Evolutionary conservation across 139 green algal genomes (phyloP), one percentile per base, ranked within the genome.

Genomic region (Coelastrella sp.): DNA sequence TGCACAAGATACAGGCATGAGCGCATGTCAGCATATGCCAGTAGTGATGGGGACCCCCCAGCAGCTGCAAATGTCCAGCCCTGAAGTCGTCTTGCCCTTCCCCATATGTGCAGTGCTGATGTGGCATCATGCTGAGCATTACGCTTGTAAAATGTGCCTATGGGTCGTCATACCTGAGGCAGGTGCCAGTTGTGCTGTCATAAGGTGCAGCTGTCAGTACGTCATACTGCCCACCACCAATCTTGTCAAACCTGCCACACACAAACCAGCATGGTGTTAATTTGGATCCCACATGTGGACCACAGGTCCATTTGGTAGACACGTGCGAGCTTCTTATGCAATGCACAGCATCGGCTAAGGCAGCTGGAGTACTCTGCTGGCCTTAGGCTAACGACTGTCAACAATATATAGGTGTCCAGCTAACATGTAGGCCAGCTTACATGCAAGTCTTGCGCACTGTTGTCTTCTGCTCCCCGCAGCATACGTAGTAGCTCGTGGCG

Each of bases 401-500:
- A 10, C 61, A 71, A 71, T 0, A 71, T 19, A 10, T n/a, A n/a
- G n/a, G n/a, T n/a, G n/a, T n/a, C n/a, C n/a, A n/a, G n/a, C n/a
- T n/a, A n/a, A n/a, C n/a, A n/a, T n/a, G n/a, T n/a, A n/a, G n/a
- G 61, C 11, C 61, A 71, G 58, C 77, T 11, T 47, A 83, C 77
- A 5, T 83, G 77, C 77, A 83, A 7, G 77, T 83, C 32, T 83
- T 83, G 32, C 77, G 23, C 47, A 83, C 77, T 56, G 58, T 57
- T 7, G 77, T 56, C 32, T 20, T 60, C 3, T 22, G 32, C 58
- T 4, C 32, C 0, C 77, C 77, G 77, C 77, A 83, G 77, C 77
- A 83, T 83, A 60, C 7, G 77, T 66, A 83, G 77, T 83, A 83
- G 77, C 77, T 83, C 20, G 77, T 83, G 77, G 11, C 66, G 77